Evolutionary conservation across 257 asterid genomes (phyloP).

Genomic region (Lavandula angustifolia): DNA sequence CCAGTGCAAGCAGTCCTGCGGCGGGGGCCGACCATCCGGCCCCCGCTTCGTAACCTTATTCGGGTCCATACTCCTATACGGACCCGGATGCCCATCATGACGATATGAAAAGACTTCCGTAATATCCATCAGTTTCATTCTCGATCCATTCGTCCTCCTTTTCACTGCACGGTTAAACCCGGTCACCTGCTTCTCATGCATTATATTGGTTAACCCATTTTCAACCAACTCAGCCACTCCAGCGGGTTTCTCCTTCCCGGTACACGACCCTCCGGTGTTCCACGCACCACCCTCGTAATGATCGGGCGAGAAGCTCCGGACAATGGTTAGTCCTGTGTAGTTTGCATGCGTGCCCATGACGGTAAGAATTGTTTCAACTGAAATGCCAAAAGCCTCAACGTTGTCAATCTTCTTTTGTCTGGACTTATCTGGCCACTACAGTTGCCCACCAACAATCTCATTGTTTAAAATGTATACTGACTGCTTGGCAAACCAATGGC

Average conservation of each 20-base stretch:
- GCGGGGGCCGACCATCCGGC: slow-evolving; percentile 91
- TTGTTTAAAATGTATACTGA: slow-evolving; percentile 78
- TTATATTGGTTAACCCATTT: slow-evolving; percentile 68
- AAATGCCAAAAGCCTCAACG: slow-evolving; percentile 75
- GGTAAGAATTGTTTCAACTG: slow-evolving; percentile 78
- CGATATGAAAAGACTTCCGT: slow-evolving; percentile 71
- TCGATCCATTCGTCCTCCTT: slow-evolving; percentile 67
- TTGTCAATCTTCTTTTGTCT: slow-evolving; percentile 57
- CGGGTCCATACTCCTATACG: slow-evolving; percentile 81
- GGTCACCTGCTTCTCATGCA: slow-evolving; percentile 79
- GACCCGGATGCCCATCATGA: slow-evolving; percentile 98
- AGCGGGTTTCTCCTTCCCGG: slow-evolving; percentile 71
- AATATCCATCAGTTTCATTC: slow-evolving; percentile 69
- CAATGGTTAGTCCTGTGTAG: slow-evolving; percentile 80
- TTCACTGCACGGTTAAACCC: slow-evolving; percentile 61
- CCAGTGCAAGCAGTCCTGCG: slow-evolving; percentile 99
- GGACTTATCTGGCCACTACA: slow-evolving; percentile 86
- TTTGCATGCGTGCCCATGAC: slow-evolving; percentile 72
- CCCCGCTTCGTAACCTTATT: slow-evolving; percentile 83
- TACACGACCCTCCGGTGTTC: slow-evolving; percentile 97
- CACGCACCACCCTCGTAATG: slow-evolving; percentile 94
- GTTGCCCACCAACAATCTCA: slow-evolving; percentile 89
- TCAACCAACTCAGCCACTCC: slow-evolving; percentile 56
- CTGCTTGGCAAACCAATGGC: slow-evolving; percentile 97
- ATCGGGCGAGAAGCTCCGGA: slow-evolving; percentile 86